These are phyloP conservation scores for Ophiostoma sp. DNA, from an alignment of 2,329 filamentous ascomycete species.

Conservation along the genomic window DNA sequence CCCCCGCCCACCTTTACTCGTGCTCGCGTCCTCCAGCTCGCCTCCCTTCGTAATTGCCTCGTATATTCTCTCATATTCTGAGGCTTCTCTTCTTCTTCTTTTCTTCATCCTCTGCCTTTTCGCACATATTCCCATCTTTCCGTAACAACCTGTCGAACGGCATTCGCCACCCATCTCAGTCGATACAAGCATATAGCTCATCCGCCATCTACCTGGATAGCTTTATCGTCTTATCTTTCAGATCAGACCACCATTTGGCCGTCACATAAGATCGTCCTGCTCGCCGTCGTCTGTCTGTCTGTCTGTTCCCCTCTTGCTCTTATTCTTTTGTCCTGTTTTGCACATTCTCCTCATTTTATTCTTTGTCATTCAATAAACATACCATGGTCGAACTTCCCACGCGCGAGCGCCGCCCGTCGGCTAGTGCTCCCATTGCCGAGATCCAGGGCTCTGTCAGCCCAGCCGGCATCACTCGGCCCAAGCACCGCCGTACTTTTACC, in stretches of 20 bases:
- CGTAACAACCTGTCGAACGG: background rate
- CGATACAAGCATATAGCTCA: background rate
- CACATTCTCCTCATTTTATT: background rate
- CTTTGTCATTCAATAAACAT: background rate
- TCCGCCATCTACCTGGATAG: background rate
- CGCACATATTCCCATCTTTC: background rate
- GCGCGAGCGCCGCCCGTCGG: conserved; percentile 76
- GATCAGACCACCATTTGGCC: background rate
- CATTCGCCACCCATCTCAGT: background rate
- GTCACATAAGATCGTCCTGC: background rate
- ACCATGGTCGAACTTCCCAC: conserved; percentile 38
- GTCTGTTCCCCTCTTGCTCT: background rate
- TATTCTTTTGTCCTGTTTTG: background rate
- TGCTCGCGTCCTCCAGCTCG: background rate
- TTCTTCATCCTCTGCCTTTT: background rate
- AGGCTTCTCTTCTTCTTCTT: background rate
- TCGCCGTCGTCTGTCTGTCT: background rate
- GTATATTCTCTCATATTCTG: background rate
- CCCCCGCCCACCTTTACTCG: background rate
- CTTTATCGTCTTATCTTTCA: conserved; percentile 13
- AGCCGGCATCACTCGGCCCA: conserved; percentile 77
- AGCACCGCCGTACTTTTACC: conserved; percentile 95
- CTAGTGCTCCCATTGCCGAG: conserved; percentile 76
- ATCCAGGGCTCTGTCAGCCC: conserved; percentile 82
- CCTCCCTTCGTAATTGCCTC: background rate